phyloP scores from a whole-genome alignment of 495 filamentous ascomycete species.

The Hypomontagnella monticulosa region DNA sequence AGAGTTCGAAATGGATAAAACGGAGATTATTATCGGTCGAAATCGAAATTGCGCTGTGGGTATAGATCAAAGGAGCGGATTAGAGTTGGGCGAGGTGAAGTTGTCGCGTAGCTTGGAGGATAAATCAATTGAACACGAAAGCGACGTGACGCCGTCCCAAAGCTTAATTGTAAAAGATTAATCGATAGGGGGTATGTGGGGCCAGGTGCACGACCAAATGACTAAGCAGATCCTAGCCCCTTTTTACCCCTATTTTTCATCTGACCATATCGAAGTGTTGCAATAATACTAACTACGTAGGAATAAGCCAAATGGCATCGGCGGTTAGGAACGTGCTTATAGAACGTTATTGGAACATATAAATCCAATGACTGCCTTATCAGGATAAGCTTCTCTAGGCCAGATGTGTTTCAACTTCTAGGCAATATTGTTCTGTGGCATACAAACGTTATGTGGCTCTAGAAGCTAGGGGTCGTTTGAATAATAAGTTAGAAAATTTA shows the following conservation, averaged over 20 bases:
- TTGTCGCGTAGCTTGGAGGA: conserved; percentile 28
- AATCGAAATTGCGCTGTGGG: conserved; percentile 8
- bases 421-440: too few species aligned
- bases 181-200: not conserved
- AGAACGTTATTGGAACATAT: too few species aligned
- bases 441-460: too few species aligned
- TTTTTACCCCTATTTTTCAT: conserved; percentile 15
- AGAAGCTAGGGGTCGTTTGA: too few species aligned
- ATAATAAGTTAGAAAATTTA: too few species aligned
- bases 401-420: not conserved
- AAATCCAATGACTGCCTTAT: too few species aligned
- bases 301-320: too few species aligned
- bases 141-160: conserved; percentile 23
- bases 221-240: conserved; percentile 26
- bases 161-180: too few species aligned
- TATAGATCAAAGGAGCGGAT: conserved; percentile 38
- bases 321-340: too few species aligned
- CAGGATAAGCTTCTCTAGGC: too few species aligned
- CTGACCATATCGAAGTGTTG: too few species aligned
- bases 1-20: not conserved
- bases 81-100: conserved; percentile 39
- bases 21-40: conserved; percentile 14
- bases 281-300: too few species aligned
- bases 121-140: conserved; percentile 42
- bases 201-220: not conserved